Base-by-base conservation (phyloP, 2,329 filamentous ascomycete genomes). In the Colletotrichum liriopes region DNA sequence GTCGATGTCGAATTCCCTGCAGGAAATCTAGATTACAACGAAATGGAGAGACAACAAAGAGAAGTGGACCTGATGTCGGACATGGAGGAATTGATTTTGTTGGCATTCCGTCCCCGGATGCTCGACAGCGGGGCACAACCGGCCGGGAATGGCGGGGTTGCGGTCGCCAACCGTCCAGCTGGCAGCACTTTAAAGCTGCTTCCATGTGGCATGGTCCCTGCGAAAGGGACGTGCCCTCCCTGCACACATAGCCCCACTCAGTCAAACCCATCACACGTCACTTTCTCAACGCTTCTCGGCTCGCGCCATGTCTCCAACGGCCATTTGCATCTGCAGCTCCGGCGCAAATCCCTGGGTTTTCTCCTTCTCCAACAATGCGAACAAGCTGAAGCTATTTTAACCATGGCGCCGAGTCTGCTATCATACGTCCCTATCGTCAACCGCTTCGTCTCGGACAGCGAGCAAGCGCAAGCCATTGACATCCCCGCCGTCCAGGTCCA, bases 401-500 rank as follows among this genome's bases (percentile, higher is more conserved):
- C 35, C 23, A 73, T 71, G 71, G 55, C 81, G 76, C 77, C 82
- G 65, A 83, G 83, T 45, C 79, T 86, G 70, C 81, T 86, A 67
- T 81, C 84, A 7, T 84, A 84, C 75, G 77, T 84, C 37, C 84
- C 84, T n/a, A 68, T 83, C 55, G 78, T 85, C 52, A 82, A 82
- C 62, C 77, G 81, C 52, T 68, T 85, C 29, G 77, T 84, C 67
- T 75, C 76, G 43, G 78, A 73, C 43, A 76, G 76, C 69, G 26
- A 60, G n/a, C 4, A 39, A 16, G 26, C 80, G 20, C 79, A 80
- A 66, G 80, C 83, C 59, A 88, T 92, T 76, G 78, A 86, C 64
- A 79, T 98, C 8, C 87, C 93, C 11, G 86, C 93, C 0, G 92
- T 96, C 67, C 86, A 93, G 74, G 87, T 94, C 69, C 91, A 97